These are phyloP conservation scores for Boletales sp. DNA, from an alignment of 768 basidiomycete genomes.

Conservation along the genomic window DNA sequence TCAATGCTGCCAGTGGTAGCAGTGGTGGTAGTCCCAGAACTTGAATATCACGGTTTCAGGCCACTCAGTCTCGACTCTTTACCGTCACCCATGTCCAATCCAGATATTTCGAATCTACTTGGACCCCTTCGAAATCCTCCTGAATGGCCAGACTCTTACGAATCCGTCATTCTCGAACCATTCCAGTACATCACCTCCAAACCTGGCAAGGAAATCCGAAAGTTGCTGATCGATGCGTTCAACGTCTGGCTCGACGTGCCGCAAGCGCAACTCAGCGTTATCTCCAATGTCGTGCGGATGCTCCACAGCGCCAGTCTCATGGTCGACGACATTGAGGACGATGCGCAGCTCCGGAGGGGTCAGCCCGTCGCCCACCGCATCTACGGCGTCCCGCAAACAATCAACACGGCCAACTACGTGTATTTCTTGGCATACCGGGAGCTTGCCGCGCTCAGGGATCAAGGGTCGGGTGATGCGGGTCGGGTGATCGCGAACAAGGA, in stretches of 20 bases:
- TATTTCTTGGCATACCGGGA: conserved; percentile 94
- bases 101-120: conserved; percentile 15
- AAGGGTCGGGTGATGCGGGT: not conserved
- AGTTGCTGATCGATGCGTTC: conserved; percentile 87
- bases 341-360: conserved; percentile 81
- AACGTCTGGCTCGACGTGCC: conserved; percentile 89
- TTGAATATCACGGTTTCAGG: too few species aligned
- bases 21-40: too few species aligned
- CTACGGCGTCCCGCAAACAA: conserved; percentile 93
- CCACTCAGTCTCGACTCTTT: too few species aligned
- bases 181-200: conserved; percentile 79
- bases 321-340: conserved; percentile 96
- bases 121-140: conserved; percentile 16
- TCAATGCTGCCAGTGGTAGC: too few species aligned
- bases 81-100: conserved; percentile 2
- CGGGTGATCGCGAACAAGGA: conserved; percentile 67
- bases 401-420: conserved; percentile 96
- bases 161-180: conserved; percentile 66
- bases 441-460: conserved; percentile 35
- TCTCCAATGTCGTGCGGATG: conserved; percentile 86
- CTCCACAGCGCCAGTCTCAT: conserved; percentile 91
- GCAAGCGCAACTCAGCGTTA: conserved; percentile 60
- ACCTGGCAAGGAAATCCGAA: conserved; percentile 91
- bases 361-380: conserved; percentile 91
- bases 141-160: conserved; percentile 35